Evolutionary conservation across 257 asterid species (phyloP).

Genomic region (Gardenia jasminoides): DNA sequence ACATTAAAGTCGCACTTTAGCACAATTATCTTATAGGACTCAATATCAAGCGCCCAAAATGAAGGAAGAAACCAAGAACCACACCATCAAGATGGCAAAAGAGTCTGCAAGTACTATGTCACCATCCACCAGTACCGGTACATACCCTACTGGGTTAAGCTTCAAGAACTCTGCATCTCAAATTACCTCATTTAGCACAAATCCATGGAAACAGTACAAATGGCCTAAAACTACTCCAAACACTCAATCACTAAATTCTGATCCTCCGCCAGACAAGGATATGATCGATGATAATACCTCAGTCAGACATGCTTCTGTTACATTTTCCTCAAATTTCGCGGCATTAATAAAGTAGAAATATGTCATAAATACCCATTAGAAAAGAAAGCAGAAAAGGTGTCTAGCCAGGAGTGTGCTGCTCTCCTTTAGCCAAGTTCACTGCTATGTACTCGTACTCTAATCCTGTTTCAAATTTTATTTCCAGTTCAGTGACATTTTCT

Average conservation of each 20-base stretch:
- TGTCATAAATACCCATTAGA: neutral
- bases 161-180: conserved; percentile 64
- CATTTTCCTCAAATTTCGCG: neutral
- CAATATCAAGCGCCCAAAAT: conserved; percentile 2
- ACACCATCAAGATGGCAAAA: conserved; percentile 75
- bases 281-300: neutral
- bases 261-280: too few species aligned
- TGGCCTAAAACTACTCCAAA: neutral
- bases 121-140: conserved; percentile 78
- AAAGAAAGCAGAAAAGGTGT: neutral
- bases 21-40: neutral
- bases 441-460: conserved; percentile 72
- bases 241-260: neutral
- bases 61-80: conserved; percentile 17
- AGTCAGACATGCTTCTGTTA: neutral
- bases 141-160: conserved; percentile 82
- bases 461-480: conserved; percentile 32
- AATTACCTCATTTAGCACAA: neutral
- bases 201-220: neutral
- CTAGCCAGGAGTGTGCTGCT: conserved; percentile 66
- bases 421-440: conserved; percentile 70
- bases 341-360: neutral
- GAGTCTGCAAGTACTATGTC: conserved; percentile 71
- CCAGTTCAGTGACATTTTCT: neutral
- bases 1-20: conserved; percentile 8